Base-by-base conservation (phyloP, 768 basidiomycete genomes). In the Pleurotus citrinopileatus region DNA sequence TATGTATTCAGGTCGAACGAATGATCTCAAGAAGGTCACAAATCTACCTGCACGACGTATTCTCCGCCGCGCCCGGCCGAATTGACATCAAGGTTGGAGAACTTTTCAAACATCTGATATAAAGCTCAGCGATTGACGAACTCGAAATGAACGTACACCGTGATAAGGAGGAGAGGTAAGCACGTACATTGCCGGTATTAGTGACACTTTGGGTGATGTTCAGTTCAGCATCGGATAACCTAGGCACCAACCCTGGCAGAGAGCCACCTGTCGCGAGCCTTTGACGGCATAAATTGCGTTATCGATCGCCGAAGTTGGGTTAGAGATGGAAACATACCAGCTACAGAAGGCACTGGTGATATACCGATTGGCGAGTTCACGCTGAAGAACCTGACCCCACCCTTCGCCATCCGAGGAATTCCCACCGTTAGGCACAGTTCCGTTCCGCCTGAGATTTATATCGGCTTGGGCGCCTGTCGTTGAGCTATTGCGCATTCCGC, bases 211-310 rank as follows among this genome's bases (percentile, higher is more conserved):
- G 66, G 0, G 85, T 91, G 6, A 87, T 73, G 59, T 89, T 87
- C 54, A 94, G 76, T 65, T 88, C 82, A 13, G 75, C 68, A 59
- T 83, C 76, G 0, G 93, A 81, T 20, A 96, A 75, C 55, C 83
- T 81, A 20, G 87, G 79, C 2, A 95, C 70, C 34, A 93, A 17
- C 12, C 78, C 79, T 0, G 82, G 76, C 42, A 98, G 88, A 3
- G 84, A 84, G 3, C 95, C 95, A 28, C 95, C 95, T 0, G 94
- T 97, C 10, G 90, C 85, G 59, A 85, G 81, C 90, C 89, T 90
- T 26, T 2, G 53, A 10, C 4, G 1, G 19, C 43, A 37, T 17
- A 46, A 19, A 40, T 15, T n/a, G 25, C 13, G 17, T 25, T 15
- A 25, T 13, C 28, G 26, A 13, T 19, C 42, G 17, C 9, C 17